phyloP scores from a whole-genome alignment of 108 stramenopile species.

The Skeletonema potamos region DNA sequence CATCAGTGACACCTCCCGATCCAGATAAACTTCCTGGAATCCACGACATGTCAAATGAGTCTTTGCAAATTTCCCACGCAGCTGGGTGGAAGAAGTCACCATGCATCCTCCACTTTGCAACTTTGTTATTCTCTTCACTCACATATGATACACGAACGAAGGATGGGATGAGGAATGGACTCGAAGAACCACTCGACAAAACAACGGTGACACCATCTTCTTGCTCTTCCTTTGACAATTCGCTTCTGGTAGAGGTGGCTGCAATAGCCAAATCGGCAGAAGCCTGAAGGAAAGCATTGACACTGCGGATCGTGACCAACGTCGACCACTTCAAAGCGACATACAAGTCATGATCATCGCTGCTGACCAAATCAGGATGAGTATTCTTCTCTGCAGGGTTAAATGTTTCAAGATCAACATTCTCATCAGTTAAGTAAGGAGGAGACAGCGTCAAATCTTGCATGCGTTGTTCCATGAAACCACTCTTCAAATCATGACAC shows the following conservation, averaged over 20 bases:
- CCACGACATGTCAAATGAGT: slow-evolving; percentile 86
- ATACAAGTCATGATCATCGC: slow-evolving; percentile 84
- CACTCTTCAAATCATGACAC: slow-evolving; percentile 85
- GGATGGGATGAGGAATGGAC: slow-evolving; percentile 85
- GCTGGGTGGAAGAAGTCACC: slow-evolving; percentile 89
- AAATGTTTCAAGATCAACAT: slow-evolving; percentile 26
- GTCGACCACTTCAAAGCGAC: slow-evolving; percentile 87
- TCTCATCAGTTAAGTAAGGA: slow-evolving; percentile 60
- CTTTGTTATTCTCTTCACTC: slow-evolving; percentile 87
- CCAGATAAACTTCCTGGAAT: slow-evolving; percentile 78
- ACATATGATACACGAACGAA: slow-evolving; percentile 87
- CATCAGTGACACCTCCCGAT: slow-evolving; percentile 66
- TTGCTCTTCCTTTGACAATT: slow-evolving; percentile 33
- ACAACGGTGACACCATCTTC: slow-evolving; percentile 56
- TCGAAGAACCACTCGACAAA: slow-evolving; percentile 52
- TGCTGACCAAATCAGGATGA: slow-evolving; percentile 80
- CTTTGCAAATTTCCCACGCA: slow-evolving; percentile 88
- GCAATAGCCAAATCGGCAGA: slow-evolving; percentile 82
- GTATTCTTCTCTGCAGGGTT: slow-evolving; percentile 71
- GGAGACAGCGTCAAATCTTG: slow-evolving; percentile 83
- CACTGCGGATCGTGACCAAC: slow-evolving; percentile 63
- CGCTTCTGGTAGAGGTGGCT: slow-evolving; percentile 58
- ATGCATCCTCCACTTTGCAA: slow-evolving; percentile 51
- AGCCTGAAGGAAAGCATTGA: slow-evolving; percentile 82
- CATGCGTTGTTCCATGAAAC: slow-evolving; percentile 85